Conservation (phyloP, 139 green algal species). For the Closterium sp. region DNA sequence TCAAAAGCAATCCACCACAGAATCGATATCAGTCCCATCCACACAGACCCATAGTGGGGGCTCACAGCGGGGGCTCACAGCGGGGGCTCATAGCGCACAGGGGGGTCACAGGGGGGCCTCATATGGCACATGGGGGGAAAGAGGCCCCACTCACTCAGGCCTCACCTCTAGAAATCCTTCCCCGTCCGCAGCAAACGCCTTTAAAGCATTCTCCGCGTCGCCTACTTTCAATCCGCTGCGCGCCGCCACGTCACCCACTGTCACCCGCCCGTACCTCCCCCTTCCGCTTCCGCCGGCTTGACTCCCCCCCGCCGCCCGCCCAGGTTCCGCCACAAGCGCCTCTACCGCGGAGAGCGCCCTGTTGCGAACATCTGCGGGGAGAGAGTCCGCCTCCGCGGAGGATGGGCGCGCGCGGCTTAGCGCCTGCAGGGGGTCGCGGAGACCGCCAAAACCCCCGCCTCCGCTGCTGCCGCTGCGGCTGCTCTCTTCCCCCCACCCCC, state of each 20-base stretch:
- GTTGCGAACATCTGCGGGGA: neutral
- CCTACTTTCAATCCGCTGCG: slow-evolving; percentile 39
- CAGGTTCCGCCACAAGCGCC: neutral
- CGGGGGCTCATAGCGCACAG: too few relatives aligned
- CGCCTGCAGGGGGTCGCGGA: neutral
- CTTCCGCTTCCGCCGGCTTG: slow-evolving; percentile 37
- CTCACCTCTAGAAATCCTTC: slow-evolving; percentile 66
- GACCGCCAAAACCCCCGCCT: neutral
- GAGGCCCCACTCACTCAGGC: too few relatives aligned
- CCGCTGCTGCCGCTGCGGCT: neutral
- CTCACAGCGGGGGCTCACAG: too few relatives aligned
- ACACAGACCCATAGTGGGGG: too few relatives aligned
- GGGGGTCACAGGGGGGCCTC: too few relatives aligned
- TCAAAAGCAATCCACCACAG: too few relatives aligned
- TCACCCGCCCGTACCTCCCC: slow-evolving; percentile 23
- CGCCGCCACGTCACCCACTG: slow-evolving; percentile 44
- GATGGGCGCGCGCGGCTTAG: neutral
- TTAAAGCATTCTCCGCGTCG: slow-evolving; percentile 71
- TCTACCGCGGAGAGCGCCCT: neutral
- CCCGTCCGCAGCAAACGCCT: slow-evolving; percentile 79
- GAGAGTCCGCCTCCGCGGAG: neutral
- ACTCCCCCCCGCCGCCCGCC: slow-evolving; percentile 1
- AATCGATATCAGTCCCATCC: too few relatives aligned
- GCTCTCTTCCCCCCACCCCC: neutral
- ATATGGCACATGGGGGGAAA: too few relatives aligned